Percentiles rank a stretch among this genome's conserved stretches.
Evolutionary conservation across 1,284 basidiomycete genomes (phyloP).

Genomic region (Microbotryomycetes sp.): DNA sequence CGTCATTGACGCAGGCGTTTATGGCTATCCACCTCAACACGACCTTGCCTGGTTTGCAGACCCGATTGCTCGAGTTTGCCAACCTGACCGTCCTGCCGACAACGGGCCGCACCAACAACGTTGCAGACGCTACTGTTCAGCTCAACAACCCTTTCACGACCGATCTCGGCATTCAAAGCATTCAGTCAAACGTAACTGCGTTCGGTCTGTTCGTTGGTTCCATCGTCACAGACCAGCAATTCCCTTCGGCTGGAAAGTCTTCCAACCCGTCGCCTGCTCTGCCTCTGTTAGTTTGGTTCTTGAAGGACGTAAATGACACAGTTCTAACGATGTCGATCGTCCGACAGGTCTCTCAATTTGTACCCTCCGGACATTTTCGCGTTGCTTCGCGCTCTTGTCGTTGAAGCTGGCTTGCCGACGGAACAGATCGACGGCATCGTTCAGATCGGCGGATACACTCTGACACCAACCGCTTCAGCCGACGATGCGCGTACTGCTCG

Average conservation of each 20-base stretch:
- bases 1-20: conserved; percentile 58
- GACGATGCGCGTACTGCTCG: not conserved
- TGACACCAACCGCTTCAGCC: conserved; percentile 46
- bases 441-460: conserved; percentile 59
- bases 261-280: conserved; percentile 56
- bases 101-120: conserved; percentile 58
- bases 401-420: conserved; percentile 56
- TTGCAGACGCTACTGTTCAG: conserved; percentile 48
- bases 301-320: not conserved
- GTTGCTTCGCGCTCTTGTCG: conserved; percentile 57
- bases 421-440: conserved; percentile 63
- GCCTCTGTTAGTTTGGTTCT: conserved; percentile 42
- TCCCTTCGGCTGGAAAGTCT: conserved; percentile 51
- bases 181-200: conserved; percentile 57
- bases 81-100: conserved; percentile 55
- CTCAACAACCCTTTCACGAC: conserved; percentile 64
- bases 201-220: conserved; percentile 60
- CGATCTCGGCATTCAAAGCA: conserved; percentile 53
- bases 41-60: conserved; percentile 57
- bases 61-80: conserved; percentile 53
- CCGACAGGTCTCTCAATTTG: conserved; percentile 53
- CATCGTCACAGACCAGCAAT: conserved; percentile 54
- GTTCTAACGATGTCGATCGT: not conserved
- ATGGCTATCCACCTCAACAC: conserved; percentile 54
- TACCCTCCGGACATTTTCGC: conserved; percentile 65